Base-by-base conservation (phyloP, 2,329 filamentous ascomycete genomes). In the Massarina eburnea region DNA sequence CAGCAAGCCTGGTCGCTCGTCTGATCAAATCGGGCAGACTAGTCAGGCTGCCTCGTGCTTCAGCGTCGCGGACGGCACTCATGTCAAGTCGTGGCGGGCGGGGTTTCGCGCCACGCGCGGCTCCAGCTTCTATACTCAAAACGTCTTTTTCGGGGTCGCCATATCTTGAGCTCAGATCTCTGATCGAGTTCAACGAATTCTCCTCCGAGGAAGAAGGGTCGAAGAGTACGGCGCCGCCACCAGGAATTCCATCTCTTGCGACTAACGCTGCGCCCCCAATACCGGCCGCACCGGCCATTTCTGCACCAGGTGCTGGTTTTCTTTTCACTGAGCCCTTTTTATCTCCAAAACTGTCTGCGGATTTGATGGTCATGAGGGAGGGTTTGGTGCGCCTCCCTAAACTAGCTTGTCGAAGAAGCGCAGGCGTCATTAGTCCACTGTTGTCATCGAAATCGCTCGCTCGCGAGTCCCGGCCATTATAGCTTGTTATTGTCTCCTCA, bases 11-110 rank as follows among this genome's bases (percentile, higher is more conserved):
- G 0, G 92, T 97, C 9, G 94, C 94, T 57, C 94, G 83, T 61
- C 84, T 81, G 56, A 99, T 97, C 49, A 99, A 75, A 66, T 97
- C 94, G 0, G 91, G 88, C 48, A 99, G 75, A 70, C 91, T 96
- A 1, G 94, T 97, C 52, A 96, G 77, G 66, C 91, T 96, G 3
- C 90, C 91, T 61, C 94, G 83, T 1, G 86, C 82, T 68, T 96
- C 90, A 14, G 89, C 88, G 41, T 86, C 84, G 54, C 84, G 81
- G 3, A 95, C 88, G 3, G 88, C 88, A 62, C 91, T 85, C 19
- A 96, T 86, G 62, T 96, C 84, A 3, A 96, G 74, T 27, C 81
- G 82, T 3, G 89, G 88, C 24, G 92, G 91, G 46, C 75, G 62
- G 45, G 65, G 67, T 40, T 67, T 66, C 20, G 71, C 75, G 17